Base-by-base conservation (phyloP, 176 grass and related monocot species). In the Oropetium thomaeum region DNA sequence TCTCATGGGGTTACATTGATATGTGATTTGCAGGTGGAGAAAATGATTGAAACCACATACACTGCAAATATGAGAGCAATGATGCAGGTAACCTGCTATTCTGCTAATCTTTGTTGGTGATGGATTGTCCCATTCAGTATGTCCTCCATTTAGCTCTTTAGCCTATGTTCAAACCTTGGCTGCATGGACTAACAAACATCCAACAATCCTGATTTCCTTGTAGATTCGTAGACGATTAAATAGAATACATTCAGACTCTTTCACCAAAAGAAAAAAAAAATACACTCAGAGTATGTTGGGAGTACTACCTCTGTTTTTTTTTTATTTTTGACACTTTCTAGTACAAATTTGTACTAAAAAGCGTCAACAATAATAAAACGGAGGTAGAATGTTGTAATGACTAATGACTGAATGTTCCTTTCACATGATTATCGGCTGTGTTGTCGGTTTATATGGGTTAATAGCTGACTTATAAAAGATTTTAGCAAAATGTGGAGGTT, bases 41-140 rank as follows among this genome's bases (percentile, higher is more conserved):
- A 82, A 79, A 95, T 92, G 79, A 90, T 99, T 62, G 91, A 99
- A 73, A 95, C 96, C 41, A 95, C 91, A 70, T 99, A 88, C 79
- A 80, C 82, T 80, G 84, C 79, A 77, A 99, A 99, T 86, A 79
- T 86, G 78, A 85, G 40, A 79, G 87, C 96, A 27, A 95, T 95
- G 96, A 99, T 99, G 96, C 89, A 92, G 79, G 96, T 99, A 92
- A 86, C 65, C 52, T 67, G 69, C 12, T 88, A 53, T 58, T 70
- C 52, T 67, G 69, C 12, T 88, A 53, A 65, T 70, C 17, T 73
- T 66, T 71, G 14, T 5, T 14, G 52, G 8, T n/a, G 25, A 31
- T 37, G 53, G 27, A 32, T 86, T 2, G 70, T 53, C 54, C 0
- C 43, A n/a, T 44, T 57, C 15, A 75, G 38, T 62, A 80, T 37